Base-by-base conservation (phyloP, 2,329 filamentous ascomycete species). In the Pseudopithomyces chartarum region DNA sequence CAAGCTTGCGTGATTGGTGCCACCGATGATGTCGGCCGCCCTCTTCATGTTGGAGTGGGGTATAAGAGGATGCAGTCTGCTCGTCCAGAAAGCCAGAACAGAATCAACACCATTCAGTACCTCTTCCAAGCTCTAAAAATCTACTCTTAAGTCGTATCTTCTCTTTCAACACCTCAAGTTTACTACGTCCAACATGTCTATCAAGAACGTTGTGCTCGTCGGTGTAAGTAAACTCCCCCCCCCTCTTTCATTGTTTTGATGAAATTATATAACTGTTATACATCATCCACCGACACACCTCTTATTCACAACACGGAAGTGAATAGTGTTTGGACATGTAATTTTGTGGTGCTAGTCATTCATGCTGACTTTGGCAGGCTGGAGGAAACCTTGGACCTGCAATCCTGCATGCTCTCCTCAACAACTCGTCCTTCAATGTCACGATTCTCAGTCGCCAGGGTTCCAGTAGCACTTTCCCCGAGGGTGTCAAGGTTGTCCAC, bases 401-500 rank as follows among this genome's bases (percentile, higher is more conserved):
- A 10, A 68, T 82, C 42, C 66, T 82, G 23, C 54, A 73, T 11
- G 71, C 73, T 4, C 77, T 83, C 45, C 63, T 78, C 6, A 64
- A 75, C 2, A 57, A 70, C 4, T 73, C 71, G n/a, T 69, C 73
- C 11, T 85, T 88, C 74, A 77, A 80, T 54, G 75, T 87, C 52
- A 85, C 83, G 8, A 77, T 85, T 38, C 79, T 88, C 46, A 82
- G 81, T 22, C 84, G 87, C 65, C 70, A 76, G 38, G 59, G 58
- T 19, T 84, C 82, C 4, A 73, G 58, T 12, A 77, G 77, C 17
- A 75, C 71, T 17, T 75, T 77, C 44, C 76, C 77, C 0, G 67
- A 71, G 0, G 67, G 70, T 29, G 75, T 82, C 48, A 71, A 73
- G 7, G 78, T 85, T 32, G 67, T 81, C 61, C 74, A 75, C 7